Conservation (phyloP, 2,329 filamentous ascomycete genomes). For the Colletotrichum echinochloae region DNA sequence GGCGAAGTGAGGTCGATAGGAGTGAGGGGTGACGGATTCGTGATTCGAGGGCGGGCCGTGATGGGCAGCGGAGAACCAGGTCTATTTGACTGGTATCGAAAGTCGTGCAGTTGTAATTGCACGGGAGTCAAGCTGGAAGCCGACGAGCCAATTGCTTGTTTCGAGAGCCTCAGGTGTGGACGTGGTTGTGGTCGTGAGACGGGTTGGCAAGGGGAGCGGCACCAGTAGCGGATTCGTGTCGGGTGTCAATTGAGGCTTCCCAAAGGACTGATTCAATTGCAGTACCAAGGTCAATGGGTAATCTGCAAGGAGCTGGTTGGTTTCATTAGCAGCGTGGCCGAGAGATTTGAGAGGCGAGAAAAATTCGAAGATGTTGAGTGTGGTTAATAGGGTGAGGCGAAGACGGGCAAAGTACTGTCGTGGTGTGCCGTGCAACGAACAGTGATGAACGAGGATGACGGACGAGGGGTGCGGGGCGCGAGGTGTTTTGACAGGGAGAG, state of each 20-base stretch:
- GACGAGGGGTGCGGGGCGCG: slow-evolving; percentile 41
- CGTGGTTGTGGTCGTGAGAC: slow-evolving; percentile 11
- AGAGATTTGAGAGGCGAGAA: not conserved
- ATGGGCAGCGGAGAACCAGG: slow-evolving; percentile 47
- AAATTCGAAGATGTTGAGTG: slow-evolving; percentile 11
- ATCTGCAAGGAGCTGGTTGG: slow-evolving; percentile 10
- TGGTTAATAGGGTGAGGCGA: slow-evolving; percentile 32
- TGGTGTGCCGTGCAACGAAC: slow-evolving; percentile 38
- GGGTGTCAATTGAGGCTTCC: slow-evolving; percentile 18
- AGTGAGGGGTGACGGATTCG: slow-evolving; percentile 47
- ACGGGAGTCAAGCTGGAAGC: slow-evolving; percentile 14
- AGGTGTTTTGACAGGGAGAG: slow-evolving; percentile 40
- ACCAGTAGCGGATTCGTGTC: slow-evolving; percentile 30
- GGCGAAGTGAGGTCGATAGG: slow-evolving; percentile 42
- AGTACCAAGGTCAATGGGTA: slow-evolving; percentile 23
- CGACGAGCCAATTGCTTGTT: slow-evolving; percentile 31
- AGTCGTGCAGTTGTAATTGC: slow-evolving; percentile 31
- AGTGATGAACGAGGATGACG: slow-evolving; percentile 40
- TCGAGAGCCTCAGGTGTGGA: slow-evolving; percentile 7
- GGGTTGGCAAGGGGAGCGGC: slow-evolving; percentile 20
- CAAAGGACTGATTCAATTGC: slow-evolving; percentile 5
- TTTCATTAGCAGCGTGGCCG: slow-evolving; percentile 26
- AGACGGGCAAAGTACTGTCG: slow-evolving; percentile 24
- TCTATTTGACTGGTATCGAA: slow-evolving; percentile 5
- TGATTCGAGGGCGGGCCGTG: slow-evolving; percentile 51